Conservation (phyloP, 2,329 filamentous ascomycete genomes). For the Talaromyces sp. region DNA sequence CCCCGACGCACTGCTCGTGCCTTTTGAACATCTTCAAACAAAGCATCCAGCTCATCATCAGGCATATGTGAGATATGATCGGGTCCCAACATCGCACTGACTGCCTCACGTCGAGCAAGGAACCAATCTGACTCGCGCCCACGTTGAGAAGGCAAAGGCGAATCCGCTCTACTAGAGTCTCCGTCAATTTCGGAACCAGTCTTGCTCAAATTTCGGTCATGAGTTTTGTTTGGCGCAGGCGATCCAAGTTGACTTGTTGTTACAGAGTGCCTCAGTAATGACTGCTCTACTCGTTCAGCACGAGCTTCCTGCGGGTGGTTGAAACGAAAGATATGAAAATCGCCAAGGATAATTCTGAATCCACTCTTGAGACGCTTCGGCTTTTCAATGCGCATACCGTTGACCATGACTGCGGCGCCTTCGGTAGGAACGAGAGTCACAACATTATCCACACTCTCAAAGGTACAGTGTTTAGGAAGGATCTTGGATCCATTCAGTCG, state of each 20-base stretch:
- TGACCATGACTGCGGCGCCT: slow-evolving; percentile 97
- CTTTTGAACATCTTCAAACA: slow-evolving; percentile 92
- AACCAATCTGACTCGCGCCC: slow-evolving; percentile 88
- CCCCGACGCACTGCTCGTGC: slow-evolving; percentile 83
- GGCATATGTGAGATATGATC: slow-evolving; percentile 88
- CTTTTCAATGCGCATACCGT: slow-evolving; percentile 85
- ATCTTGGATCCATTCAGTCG: slow-evolving; percentile 93
- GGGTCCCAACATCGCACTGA: slow-evolving; percentile 81
- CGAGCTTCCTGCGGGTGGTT: slow-evolving; percentile 96
- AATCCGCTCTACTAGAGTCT: slow-evolving; percentile 74
- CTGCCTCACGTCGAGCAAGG: slow-evolving; percentile 89
- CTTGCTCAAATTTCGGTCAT: slow-evolving; percentile 80
- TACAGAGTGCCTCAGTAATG: slow-evolving; percentile 80
- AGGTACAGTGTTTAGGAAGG: slow-evolving; percentile 86
- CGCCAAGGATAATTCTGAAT: slow-evolving; percentile 91
- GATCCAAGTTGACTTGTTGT: slow-evolving; percentile 66
- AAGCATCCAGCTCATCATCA: slow-evolving; percentile 88
- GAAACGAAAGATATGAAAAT: slow-evolving; percentile 98
- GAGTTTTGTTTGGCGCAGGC: slow-evolving; percentile 65
- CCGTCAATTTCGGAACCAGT: slow-evolving; percentile 74
- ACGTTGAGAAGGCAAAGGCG: slow-evolving; percentile 71
- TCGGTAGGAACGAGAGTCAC: slow-evolving; percentile 90
- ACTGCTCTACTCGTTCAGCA: slow-evolving; percentile 86
- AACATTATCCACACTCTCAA: slow-evolving; percentile 89
- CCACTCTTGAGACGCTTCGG: slow-evolving; percentile 86